These are phyloP conservation scores for Citrus australasica DNA, from an alignment of 345 rosid species.

Conservation along the genomic window DNA sequence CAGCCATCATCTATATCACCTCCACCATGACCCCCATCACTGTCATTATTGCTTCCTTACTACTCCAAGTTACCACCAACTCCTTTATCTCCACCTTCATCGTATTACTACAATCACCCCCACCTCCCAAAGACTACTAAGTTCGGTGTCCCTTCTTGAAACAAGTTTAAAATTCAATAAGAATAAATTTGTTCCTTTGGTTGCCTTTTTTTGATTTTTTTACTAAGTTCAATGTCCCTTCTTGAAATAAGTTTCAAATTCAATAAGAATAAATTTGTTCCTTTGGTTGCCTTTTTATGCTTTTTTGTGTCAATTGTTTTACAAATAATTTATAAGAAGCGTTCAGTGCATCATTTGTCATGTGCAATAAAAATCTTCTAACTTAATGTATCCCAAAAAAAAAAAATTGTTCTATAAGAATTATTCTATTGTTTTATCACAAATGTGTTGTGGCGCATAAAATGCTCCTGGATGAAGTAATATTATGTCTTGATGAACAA, in stretches of 20 bases:
- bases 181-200: background rate
- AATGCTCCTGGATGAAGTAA: too few relatives aligned
- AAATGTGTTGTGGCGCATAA: background rate
- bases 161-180: background rate
- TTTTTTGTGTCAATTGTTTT: background rate
- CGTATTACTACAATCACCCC: too few relatives aligned
- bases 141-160: background rate
- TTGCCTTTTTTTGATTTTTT: background rate
- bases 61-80: background rate
- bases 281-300: background rate
- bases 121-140: conserved; percentile 10
- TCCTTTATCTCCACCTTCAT: too few relatives aligned
- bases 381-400: background rate
- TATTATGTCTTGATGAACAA: too few relatives aligned
- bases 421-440: background rate
- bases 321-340: background rate
- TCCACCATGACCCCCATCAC: background rate
- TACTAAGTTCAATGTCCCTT: background rate
- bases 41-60: background rate
- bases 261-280: background rate
- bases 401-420: background rate
- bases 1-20: background rate
- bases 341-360: background rate
- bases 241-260: background rate
- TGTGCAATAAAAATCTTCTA: background rate